These are phyloP conservation scores for Drechslera avenae DNA, from an alignment of 2,329 filamentous ascomycete species.

Conservation along the genomic window DNA sequence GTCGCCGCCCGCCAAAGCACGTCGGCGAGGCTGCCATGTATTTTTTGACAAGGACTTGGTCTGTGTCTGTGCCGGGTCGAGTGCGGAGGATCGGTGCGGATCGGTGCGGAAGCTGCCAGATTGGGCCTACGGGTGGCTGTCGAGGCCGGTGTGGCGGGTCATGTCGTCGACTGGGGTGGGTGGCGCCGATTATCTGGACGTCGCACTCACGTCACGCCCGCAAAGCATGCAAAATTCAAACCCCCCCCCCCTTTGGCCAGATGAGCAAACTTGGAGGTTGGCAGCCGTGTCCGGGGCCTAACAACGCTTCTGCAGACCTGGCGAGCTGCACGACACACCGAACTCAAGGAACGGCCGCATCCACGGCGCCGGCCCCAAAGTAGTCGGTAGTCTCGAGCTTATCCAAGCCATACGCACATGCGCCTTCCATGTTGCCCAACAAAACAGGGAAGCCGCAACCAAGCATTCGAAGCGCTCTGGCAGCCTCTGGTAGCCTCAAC, in stretches of 20 bases:
- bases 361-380: background rate
- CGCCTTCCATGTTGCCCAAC: slow-evolving; percentile 6
- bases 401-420: slow-evolving; percentile 5
- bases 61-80: background rate
- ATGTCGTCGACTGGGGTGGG: background rate
- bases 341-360: slow-evolving; percentile 1
- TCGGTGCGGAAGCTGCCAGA: slow-evolving; percentile 11
- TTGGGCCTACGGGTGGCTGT: slow-evolving; percentile 13
- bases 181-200: slow-evolving; percentile 5
- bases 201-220: slow-evolving; percentile 15
- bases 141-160: slow-evolving; percentile 3
- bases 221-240: background rate
- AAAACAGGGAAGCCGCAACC: slow-evolving; percentile 18
- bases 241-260: background rate
- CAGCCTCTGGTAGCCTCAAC: slow-evolving; percentile 9
- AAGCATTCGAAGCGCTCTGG: slow-evolving; percentile 11
- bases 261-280: slow-evolving; percentile 1
- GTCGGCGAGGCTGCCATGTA: too few species aligned
- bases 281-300: slow-evolving; percentile 1
- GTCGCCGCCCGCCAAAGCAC: too few species aligned
- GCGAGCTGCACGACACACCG: slow-evolving; percentile 9
- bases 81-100: slow-evolving; percentile 17
- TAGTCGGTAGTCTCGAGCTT: background rate
- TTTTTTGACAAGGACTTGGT: background rate
- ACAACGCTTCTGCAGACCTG: background rate